These are phyloP conservation scores for Moesziomyces globuligerus DNA, from an alignment of 1,284 basidiomycete species.

Conservation along the genomic window DNA sequence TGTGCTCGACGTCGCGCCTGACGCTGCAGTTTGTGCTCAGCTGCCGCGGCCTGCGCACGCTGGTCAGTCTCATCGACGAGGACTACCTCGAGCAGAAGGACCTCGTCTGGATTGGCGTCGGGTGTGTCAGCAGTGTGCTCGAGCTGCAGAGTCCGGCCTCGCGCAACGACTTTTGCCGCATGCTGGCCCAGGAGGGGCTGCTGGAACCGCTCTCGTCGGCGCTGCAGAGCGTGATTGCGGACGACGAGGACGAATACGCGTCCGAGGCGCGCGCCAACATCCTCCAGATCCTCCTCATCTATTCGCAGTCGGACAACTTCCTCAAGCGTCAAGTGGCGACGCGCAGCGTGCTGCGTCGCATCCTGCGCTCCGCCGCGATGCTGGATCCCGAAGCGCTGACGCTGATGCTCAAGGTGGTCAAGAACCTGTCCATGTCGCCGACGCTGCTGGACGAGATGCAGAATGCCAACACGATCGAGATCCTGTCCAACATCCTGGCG, in stretches of 20 bases:
- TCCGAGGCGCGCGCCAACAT: slow-evolving; percentile 85
- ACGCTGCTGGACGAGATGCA: slow-evolving; percentile 90
- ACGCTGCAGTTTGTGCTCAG: slow-evolving; percentile 73
- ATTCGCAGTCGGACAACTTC: slow-evolving; percentile 91
- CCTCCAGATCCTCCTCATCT: slow-evolving; percentile 87
- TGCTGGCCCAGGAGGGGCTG: slow-evolving; percentile 95
- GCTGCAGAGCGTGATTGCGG: slow-evolving; percentile 84
- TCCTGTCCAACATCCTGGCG: slow-evolving; percentile 83
- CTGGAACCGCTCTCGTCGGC: slow-evolving; percentile 91
- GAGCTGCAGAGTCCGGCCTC: slow-evolving; percentile 91
- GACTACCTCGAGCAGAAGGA: slow-evolving; percentile 88
- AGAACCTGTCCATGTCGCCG: slow-evolving; percentile 88
- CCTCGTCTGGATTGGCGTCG: slow-evolving; percentile 91
- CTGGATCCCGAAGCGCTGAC: slow-evolving; percentile 82
- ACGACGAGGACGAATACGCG: slow-evolving; percentile 72
- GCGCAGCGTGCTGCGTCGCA: slow-evolving; percentile 86
- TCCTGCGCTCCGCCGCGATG: slow-evolving; percentile 66
- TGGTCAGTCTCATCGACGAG: slow-evolving; percentile 95
- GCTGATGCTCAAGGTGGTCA: slow-evolving; percentile 90
- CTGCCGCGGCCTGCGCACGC: slow-evolving; percentile 89
- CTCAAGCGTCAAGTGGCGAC: slow-evolving; percentile 90
- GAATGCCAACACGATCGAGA: slow-evolving; percentile 93
- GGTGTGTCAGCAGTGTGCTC: slow-evolving; percentile 93
- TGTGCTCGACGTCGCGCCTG: slow-evolving; percentile 89
- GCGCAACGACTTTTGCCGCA: slow-evolving; percentile 96